These are phyloP conservation scores for Curvularia spicifera DNA, from an alignment of 2,329 filamentous ascomycete genomes.

Conservation along the genomic window DNA sequence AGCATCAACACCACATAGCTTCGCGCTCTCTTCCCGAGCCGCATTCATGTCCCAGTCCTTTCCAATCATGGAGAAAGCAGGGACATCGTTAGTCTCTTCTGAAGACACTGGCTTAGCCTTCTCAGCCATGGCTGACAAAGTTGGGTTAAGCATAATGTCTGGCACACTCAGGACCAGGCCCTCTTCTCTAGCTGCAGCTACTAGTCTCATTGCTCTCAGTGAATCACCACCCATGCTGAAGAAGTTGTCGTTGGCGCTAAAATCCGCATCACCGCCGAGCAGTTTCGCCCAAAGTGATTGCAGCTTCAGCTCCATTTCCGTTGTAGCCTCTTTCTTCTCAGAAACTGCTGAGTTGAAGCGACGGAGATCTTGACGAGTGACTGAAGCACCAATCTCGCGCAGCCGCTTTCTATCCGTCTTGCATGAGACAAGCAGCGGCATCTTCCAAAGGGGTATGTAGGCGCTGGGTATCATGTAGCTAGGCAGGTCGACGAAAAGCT, in stretches of 20 bases:
- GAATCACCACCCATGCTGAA: conserved; percentile 59
- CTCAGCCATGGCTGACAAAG: conserved; percentile 55
- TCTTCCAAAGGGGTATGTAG: conserved; percentile 46
- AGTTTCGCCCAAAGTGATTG: conserved; percentile 42
- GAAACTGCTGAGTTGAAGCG: conserved; percentile 40
- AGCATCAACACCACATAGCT: conserved; percentile 37
- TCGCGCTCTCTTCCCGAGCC: conserved; percentile 48
- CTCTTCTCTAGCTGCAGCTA: conserved; percentile 59
- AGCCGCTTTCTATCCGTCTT: conserved; percentile 48
- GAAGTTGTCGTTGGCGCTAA: conserved; percentile 50
- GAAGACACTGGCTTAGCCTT: conserved; percentile 34
- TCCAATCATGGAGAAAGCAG: conserved; percentile 45
- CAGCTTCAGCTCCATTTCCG: conserved; percentile 41
- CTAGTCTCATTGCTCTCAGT: conserved; percentile 62
- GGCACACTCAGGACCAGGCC: conserved; percentile 61
- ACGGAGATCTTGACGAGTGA: conserved; percentile 42
- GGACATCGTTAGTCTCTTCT: conserved; percentile 31
- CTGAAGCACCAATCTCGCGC: conserved; percentile 40
- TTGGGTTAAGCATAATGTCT: conserved; percentile 60
- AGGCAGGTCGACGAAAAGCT: conserved; percentile 39
- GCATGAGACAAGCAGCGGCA: conserved; percentile 46
- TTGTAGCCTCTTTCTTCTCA: conserved; percentile 54
- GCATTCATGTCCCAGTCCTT: conserved; percentile 37
- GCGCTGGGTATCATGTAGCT: conserved; percentile 47
- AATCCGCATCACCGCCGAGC: conserved; percentile 42